Evolutionary conservation across 768 basidiomycete genomes (phyloP).

Genomic region (Suillus paluster): DNA sequence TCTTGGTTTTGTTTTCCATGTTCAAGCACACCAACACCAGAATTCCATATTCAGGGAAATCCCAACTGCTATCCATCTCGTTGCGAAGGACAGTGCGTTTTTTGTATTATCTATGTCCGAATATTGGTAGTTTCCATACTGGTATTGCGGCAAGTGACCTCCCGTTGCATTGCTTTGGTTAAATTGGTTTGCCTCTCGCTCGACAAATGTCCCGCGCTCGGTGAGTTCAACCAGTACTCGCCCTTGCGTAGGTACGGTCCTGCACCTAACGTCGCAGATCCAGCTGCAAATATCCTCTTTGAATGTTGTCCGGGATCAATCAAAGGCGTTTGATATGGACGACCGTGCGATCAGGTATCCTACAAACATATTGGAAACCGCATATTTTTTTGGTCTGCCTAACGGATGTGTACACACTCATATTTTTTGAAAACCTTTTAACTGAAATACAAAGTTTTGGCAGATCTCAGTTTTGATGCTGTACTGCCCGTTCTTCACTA

Average conservation of each 20-base stretch:
- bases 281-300: conserved; percentile 86
- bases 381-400: neutral
- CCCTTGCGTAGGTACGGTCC: conserved; percentile 74
- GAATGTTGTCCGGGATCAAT: conserved; percentile 88
- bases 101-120: too few relatives aligned
- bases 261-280: conserved; percentile 76
- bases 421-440: too few relatives aligned
- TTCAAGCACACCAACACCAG: too few relatives aligned
- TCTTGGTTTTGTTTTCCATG: too few relatives aligned
- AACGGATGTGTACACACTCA: too few relatives aligned
- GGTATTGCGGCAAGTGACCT: too few relatives aligned
- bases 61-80: too few relatives aligned
- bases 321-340: conserved; percentile 93
- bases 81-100: too few relatives aligned
- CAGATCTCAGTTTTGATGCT: conserved; percentile 39
- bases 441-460: conserved; percentile 10
- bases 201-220: too few relatives aligned
- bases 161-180: neutral
- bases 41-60: too few relatives aligned
- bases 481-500: conserved; percentile 85
- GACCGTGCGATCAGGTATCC: conserved; percentile 95
- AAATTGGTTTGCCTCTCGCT: conserved; percentile 33
- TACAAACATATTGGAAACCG: conserved; percentile 86
- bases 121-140: too few relatives aligned
- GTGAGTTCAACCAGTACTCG: neutral